Percentiles rank a stretch among this genome's conserved stretches.
Evolutionary conservation across 1,284 basidiomycete species (phyloP).

Genomic region (Puccinia horiana): DNA sequence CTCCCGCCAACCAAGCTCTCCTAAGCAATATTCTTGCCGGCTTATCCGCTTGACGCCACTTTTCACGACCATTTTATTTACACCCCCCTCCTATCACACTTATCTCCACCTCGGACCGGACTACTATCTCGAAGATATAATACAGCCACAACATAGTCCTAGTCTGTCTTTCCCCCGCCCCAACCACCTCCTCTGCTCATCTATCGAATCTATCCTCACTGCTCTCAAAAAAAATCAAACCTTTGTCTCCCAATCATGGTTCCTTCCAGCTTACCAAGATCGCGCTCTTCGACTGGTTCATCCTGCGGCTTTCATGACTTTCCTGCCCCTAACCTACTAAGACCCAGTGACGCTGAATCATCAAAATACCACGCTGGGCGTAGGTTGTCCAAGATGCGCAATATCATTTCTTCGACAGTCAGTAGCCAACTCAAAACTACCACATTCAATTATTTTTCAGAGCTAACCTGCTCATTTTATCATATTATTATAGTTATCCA

Average conservation of each 20-base stretch:
- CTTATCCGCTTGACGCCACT: slow-evolving; percentile 2
- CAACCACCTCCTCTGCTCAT: background rate
- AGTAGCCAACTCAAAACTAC: too few relatives aligned
- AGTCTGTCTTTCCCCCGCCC: background rate
- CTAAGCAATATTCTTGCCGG: background rate
- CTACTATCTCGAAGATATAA: too few relatives aligned
- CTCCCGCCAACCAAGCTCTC: background rate
- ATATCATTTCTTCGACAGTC: background rate
- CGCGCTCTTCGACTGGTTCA: background rate
- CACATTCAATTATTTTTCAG: background rate
- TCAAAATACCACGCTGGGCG: slow-evolving; percentile 2
- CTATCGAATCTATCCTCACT: background rate
- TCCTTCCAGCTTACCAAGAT: slow-evolving; percentile 3
- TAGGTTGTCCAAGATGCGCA: slow-evolving; percentile 6
- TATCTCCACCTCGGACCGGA: background rate
- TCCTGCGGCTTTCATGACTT: background rate
- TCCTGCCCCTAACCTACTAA: background rate
- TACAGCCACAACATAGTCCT: background rate
- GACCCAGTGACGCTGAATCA: background rate
- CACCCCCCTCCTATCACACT: background rate
- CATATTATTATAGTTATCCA: slow-evolving; percentile 3
- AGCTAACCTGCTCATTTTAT: background rate
- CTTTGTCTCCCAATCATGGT: background rate
- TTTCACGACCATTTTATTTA: background rate
- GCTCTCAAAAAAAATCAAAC: background rate